phyloP scores from a whole-genome alignment of 495 filamentous ascomycete species.

The Aspergillus olivimuriae region DNA sequence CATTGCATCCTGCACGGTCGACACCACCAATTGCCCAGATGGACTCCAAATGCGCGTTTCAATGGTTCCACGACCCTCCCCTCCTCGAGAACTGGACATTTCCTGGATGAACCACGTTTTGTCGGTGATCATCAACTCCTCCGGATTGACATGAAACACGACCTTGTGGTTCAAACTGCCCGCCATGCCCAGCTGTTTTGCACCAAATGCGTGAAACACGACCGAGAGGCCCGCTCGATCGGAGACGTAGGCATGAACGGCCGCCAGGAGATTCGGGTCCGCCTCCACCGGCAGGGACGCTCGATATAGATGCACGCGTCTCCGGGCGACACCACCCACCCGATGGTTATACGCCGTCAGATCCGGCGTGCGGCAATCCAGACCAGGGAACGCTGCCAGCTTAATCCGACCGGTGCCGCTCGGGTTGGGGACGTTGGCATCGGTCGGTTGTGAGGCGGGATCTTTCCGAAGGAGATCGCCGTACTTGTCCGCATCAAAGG shows the following conservation, averaged over 20 bases:
- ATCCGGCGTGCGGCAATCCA: conserved; percentile 4
- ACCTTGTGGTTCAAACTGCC: conserved; percentile 6
- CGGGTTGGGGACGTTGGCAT: neutral
- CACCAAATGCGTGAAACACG: neutral
- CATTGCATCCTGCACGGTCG: conserved; percentile 4
- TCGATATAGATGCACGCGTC: neutral
- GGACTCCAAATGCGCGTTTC: conserved; percentile 7
- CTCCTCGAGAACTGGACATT: conserved; percentile 1
- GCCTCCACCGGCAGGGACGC: neutral
- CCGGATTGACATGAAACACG: conserved; percentile 2
- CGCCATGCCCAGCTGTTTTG: neutral
- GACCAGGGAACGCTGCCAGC: neutral
- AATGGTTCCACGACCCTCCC: neutral
- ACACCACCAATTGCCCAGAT: neutral
- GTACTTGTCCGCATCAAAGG: conserved; percentile 1
- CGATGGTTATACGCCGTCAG: neutral
- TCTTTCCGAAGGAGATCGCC: neutral
- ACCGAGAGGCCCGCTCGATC: conserved; percentile 4
- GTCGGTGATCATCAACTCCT: neutral
- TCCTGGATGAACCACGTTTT: conserved; percentile 6
- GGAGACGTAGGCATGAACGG: neutral
- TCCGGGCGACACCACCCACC: neutral
- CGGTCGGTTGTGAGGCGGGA: too few species aligned
- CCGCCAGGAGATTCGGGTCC: neutral
- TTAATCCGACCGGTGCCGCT: neutral